These are phyloP conservation scores for Coccinonectria pachysandricola DNA, from an alignment of 2,329 filamentous ascomycete species.

Conservation along the genomic window DNA sequence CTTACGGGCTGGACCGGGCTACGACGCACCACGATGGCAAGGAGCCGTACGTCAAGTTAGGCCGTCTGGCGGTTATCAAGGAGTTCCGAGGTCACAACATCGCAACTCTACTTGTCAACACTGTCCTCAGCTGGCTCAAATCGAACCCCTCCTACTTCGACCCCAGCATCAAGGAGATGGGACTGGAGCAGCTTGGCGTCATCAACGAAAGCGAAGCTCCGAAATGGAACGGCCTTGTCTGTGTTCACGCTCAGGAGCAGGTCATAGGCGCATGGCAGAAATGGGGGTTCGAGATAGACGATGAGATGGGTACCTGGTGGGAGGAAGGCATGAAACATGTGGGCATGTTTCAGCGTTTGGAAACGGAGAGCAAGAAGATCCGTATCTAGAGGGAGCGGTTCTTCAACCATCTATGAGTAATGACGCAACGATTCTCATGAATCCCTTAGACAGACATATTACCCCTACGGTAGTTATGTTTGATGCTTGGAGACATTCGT, in stretches of 20 bases:
- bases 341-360: conserved; percentile 60
- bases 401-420: conserved; percentile 1
- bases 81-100: conserved; percentile 57
- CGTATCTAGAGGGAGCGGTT: conserved; percentile 12
- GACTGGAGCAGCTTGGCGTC: conserved; percentile 33
- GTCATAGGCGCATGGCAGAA: conserved; percentile 56
- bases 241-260: conserved; percentile 66
- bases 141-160: conserved; percentile 48
- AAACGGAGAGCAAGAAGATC: conserved; percentile 20
- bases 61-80: conserved; percentile 60
- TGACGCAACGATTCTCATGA: conserved; percentile 1
- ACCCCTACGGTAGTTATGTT: no score
- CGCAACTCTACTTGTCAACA: conserved; percentile 54
- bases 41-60: conserved; percentile 76
- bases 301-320: conserved; percentile 63
- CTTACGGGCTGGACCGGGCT: conserved; percentile 28
- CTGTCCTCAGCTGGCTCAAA: conserved; percentile 57
- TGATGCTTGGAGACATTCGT: no score
- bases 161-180: conserved; percentile 34
- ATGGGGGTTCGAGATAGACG: conserved; percentile 65
- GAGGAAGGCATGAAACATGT: conserved; percentile 81
- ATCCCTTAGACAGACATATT: background rate
- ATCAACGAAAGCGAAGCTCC: conserved; percentile 31
- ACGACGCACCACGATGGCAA: conserved; percentile 46
- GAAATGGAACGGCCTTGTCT: conserved; percentile 64